Evolutionary conservation across 805 yeast species (phyloP).

Genomic region (Saccharomyces paradoxus): DNA sequence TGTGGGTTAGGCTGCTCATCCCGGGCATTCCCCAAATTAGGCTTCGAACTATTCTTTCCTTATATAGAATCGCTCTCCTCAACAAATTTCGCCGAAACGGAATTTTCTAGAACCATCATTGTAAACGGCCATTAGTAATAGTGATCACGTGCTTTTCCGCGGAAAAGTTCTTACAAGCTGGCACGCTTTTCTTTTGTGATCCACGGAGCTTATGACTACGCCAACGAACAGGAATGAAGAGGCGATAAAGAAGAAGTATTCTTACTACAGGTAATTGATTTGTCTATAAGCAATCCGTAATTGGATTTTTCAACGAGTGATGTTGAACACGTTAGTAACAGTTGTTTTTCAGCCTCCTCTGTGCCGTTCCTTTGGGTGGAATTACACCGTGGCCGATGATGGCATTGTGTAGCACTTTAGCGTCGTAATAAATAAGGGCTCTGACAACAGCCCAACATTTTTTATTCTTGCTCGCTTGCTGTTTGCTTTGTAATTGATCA

Average conservation of each 20-base stretch:
- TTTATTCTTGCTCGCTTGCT: too few relatives aligned
- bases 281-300: background rate
- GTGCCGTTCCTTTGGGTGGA: background rate
- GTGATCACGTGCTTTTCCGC: background rate
- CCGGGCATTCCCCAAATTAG: background rate
- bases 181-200: background rate
- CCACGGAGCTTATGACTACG: background rate
- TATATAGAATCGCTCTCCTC: background rate
- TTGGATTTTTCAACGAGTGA: background rate
- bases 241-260: background rate
- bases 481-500: background rate
- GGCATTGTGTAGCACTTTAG: background rate
- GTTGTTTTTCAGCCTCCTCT: background rate
- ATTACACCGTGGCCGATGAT: background rate
- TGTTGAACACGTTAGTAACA: background rate
- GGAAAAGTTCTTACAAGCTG: background rate
- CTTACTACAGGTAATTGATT: background rate
- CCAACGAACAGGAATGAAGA: background rate
- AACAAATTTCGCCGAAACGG: background rate
- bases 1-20: background rate
- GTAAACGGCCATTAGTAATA: background rate
- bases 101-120: background rate
- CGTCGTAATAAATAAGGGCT: background rate
- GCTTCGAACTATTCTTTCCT: background rate
- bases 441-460: background rate